A percentile compares a stretch with the other conserved stretches of the same genome.
These are phyloP conservation scores for Phalaenopsis aphrodite DNA, from an alignment of 106 monocot species.

Conservation along the genomic window DNA sequence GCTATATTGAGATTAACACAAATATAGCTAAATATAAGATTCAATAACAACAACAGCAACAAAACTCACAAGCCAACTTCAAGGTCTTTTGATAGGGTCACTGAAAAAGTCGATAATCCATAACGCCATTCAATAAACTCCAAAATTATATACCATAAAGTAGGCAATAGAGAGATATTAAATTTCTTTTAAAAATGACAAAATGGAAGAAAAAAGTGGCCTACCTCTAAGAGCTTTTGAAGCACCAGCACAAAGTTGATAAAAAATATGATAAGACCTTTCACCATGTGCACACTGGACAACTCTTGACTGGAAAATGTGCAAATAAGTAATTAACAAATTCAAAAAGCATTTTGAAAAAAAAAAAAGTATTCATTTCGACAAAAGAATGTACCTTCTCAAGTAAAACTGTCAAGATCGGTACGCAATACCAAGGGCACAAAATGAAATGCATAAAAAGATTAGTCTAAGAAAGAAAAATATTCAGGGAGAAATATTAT, in stretches of 20 bases:
- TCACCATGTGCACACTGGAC: slow-evolving; percentile 90
- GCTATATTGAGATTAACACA: neutral
- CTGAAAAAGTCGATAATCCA: neutral
- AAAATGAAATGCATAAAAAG: slow-evolving; percentile 11
- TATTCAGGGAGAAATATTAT: neutral
- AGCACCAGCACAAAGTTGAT: slow-evolving; percentile 93
- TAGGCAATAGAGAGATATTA: neutral
- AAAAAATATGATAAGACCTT: slow-evolving; percentile 97
- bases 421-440: neutral
- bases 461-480: slow-evolving; percentile 10
- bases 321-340: slow-evolving; percentile 9
- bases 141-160: neutral
- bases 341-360: neutral
- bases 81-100: neutral
- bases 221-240: slow-evolving; percentile 72
- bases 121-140: neutral
- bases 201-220: slow-evolving; percentile 1
- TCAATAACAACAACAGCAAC: neutral
- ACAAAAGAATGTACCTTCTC: slow-evolving; percentile 69
- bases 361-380: neutral
- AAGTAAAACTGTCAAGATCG: slow-evolving; percentile 58
- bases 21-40: neutral
- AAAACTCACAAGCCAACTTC: neutral
- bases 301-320: slow-evolving; percentile 79
- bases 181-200: neutral